phyloP scores from a whole-genome alignment of 106 monocot genomes.

The Dactylorhiza incarnata region DNA sequence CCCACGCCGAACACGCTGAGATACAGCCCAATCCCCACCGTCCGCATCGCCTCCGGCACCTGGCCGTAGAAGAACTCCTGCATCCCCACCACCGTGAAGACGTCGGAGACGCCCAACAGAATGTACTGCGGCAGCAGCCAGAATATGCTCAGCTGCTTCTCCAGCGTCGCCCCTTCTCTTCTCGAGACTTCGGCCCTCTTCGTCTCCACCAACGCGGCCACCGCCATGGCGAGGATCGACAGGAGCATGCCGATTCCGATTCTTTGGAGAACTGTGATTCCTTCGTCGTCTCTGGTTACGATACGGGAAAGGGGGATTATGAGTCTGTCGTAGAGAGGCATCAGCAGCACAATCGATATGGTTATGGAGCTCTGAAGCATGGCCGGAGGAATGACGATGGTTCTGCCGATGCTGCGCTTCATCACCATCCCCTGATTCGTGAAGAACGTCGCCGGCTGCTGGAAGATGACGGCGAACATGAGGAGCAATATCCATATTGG shows the following conservation, averaged over 20 bases:
- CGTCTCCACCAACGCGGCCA: constrained; percentile 55
- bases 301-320: constrained; percentile 38
- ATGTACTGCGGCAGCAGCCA: constrained; percentile 93
- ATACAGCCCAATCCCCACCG: constrained; percentile 82
- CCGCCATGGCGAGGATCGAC: constrained; percentile 64
- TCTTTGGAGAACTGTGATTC: constrained; percentile 69
- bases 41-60: constrained; percentile 66
- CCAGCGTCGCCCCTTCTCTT: not conserved
- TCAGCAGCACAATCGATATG: constrained; percentile 65
- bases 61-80: constrained; percentile 91
- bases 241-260: constrained; percentile 86
- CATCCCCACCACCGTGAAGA: constrained; percentile 92
- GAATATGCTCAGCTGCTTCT: constrained; percentile 45
- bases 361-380: constrained; percentile 77
- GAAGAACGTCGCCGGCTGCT: constrained; percentile 93
- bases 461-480: constrained; percentile 95
- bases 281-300: constrained; percentile 37
- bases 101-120: constrained; percentile 69
- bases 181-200: constrained; percentile 24
- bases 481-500: constrained; percentile 77
- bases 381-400: constrained; percentile 62
- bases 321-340: constrained; percentile 83
- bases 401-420: constrained; percentile 44
- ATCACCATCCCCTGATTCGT: constrained; percentile 80
- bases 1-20: constrained; percentile 88